phyloP scores from a whole-genome alignment of 176 grass and related monocot genomes.

The Raddia distichophylla region DNA sequence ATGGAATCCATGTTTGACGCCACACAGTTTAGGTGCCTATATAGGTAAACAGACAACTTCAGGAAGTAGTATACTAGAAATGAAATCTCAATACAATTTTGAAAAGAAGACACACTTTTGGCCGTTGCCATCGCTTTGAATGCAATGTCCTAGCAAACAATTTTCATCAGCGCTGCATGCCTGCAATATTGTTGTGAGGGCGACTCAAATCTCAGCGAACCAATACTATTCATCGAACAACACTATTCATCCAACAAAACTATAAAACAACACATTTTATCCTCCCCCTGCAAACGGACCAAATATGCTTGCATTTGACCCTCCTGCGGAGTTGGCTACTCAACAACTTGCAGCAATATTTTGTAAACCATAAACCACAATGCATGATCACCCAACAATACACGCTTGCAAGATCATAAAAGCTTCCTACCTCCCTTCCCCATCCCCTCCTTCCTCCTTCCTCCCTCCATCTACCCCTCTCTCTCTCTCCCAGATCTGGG shows the following conservation, averaged over 20 bases:
- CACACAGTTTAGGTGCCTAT: conserved; percentile 66
- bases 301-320: no score
- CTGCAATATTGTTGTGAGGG: conserved; percentile 56
- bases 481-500: no score
- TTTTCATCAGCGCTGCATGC: conserved; percentile 74
- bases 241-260: no score
- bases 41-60: conserved; percentile 37
- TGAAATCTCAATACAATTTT: not conserved
- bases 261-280: no score
- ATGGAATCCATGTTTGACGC: conserved; percentile 33
- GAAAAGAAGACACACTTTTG: conserved; percentile 59
- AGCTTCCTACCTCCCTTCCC: no score
- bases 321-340: no score
- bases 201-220: no score
- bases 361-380: not conserved
- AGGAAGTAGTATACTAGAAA: conserved; percentile 27
- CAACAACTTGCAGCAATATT: conserved; percentile 11
- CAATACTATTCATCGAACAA: no score
- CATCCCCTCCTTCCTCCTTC: no score
- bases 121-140: conserved; percentile 80
- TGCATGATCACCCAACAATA: not conserved
- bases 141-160: conserved; percentile 78
- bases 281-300: no score
- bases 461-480: no score
- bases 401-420: no score